Evolutionary conservation across 2,329 filamentous ascomycete species (phyloP), one percentile per base, ranked within the genome.

Genomic region (Alternaria panax): DNA sequence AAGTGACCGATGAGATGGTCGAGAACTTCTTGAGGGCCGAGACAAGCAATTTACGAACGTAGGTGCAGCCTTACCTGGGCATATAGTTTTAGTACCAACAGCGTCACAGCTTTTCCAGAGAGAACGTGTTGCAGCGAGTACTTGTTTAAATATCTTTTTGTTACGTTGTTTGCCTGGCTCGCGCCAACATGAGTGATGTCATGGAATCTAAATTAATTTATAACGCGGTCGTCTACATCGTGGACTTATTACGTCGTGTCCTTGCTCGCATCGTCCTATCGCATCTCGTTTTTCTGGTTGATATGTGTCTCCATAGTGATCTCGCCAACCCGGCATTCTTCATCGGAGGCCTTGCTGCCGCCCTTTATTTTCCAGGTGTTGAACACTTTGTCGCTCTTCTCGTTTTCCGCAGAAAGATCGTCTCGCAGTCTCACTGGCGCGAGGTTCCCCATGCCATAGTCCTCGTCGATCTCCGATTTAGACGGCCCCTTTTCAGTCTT

Each of bases 251-350:
- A 42, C 42, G n/a, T 20, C 34, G 5, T 40, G 45, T 22, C 45
- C 28, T 20, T 50, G 27, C 9, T 32, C 47, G 12, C 16, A 18
- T 22, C 12, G 18, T 18, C 5, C 51, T 45, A 45, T 40, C 40
- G 50, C 24, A 51, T 51, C 40, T 72, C 68, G 3, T 66, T 65
- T 28, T 67, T 62, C 47, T 70, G 59, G 38, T 65, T 61, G 2
- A 75, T 59, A 43, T 73, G 62, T n/a, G 58, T 73, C 36, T 75
- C 64, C 65, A 66, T 60, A 0, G 67, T 74, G 34, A 76, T 75
- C 4, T 67, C 66, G 7, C 67, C 69, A 9, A 57, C 30, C 25
- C 32, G 59, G 42, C 20, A 52, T 20, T 70, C 64, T 41, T 77
- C 74, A 12, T 75, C 69, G 20, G 70, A 74, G n/a, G 62, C 59